Evolutionary conservation across 2,329 filamentous ascomycete species (phyloP).

Genomic region (Harringtonia aguacate): DNA sequence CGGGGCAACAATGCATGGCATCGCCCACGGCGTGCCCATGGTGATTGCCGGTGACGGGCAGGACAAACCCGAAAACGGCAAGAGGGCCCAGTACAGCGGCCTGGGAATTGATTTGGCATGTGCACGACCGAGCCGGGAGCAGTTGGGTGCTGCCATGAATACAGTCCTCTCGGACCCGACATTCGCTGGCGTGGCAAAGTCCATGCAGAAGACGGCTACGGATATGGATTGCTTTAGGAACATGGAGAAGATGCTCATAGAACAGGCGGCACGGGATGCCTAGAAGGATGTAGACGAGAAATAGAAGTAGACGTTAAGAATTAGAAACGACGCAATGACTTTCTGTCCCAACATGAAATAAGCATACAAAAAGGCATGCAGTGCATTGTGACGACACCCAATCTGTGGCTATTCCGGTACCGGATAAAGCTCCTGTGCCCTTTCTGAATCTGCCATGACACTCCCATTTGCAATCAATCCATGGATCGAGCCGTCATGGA

Average conservation of each 20-base stretch:
- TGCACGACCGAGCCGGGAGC: conserved; percentile 15
- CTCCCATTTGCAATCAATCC: too few relatives aligned
- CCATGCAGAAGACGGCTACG: conserved; percentile 18
- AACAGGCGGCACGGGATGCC: neutral
- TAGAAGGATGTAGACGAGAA: too few relatives aligned
- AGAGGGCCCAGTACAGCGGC: conserved; percentile 21
- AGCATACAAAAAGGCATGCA: too few relatives aligned
- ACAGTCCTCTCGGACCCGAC: conserved; percentile 16
- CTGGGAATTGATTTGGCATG: conserved; percentile 22
- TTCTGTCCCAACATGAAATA: too few relatives aligned
- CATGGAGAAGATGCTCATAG: conserved; percentile 14
- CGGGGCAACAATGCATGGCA: conserved; percentile 27
- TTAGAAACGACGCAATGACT: too few relatives aligned
- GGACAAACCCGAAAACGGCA: conserved; percentile 28
- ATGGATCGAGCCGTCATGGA: too few relatives aligned
- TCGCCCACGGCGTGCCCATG: conserved; percentile 28
- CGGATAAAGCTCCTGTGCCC: too few relatives aligned
- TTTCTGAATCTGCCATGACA: too few relatives aligned
- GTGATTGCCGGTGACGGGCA: conserved; percentile 28
- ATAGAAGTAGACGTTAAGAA: too few relatives aligned
- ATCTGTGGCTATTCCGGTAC: too few relatives aligned
- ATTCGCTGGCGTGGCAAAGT: conserved; percentile 13
- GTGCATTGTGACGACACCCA: too few relatives aligned
- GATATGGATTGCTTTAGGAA: conserved; percentile 19
- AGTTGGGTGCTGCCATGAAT: conserved; percentile 18